These are phyloP conservation scores for Gracilariopsis chorda DNA, from an alignment of 23 red algal genomes.

Conservation along the genomic window DNA sequence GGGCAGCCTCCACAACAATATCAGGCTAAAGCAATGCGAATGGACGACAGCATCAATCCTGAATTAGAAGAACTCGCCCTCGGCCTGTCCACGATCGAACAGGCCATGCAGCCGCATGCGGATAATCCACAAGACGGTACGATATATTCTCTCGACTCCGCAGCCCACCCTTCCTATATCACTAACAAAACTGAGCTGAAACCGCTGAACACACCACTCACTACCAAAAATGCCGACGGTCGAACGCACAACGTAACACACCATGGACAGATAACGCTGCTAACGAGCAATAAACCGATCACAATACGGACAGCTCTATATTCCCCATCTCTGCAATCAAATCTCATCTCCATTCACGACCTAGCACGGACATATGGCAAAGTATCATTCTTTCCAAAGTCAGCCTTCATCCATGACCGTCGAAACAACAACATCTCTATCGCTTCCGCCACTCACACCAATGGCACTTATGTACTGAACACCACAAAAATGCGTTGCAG, in stretches of 20 bases:
- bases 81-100: no score
- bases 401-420: not conserved
- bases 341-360: not conserved
- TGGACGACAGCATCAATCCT: no score
- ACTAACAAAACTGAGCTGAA: not conserved
- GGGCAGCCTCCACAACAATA: no score
- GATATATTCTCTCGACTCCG: constrained; percentile 1
- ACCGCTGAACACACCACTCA: not conserved
- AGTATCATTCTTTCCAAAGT: not conserved
- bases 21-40: no score
- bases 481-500: no score
- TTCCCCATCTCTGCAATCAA: not conserved
- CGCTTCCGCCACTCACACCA: no score
- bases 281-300: not conserved
- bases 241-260: not conserved
- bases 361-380: not conserved
- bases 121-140: no score
- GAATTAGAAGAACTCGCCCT: no score
- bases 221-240: not conserved
- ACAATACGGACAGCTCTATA: not conserved
- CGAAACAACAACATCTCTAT: no score
- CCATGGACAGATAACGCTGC: not conserved
- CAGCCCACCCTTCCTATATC: not conserved
- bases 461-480: no score
- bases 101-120: no score